Base-by-base conservation (phyloP, 148 eudicot species). In the Rhododendron ovatum region DNA sequence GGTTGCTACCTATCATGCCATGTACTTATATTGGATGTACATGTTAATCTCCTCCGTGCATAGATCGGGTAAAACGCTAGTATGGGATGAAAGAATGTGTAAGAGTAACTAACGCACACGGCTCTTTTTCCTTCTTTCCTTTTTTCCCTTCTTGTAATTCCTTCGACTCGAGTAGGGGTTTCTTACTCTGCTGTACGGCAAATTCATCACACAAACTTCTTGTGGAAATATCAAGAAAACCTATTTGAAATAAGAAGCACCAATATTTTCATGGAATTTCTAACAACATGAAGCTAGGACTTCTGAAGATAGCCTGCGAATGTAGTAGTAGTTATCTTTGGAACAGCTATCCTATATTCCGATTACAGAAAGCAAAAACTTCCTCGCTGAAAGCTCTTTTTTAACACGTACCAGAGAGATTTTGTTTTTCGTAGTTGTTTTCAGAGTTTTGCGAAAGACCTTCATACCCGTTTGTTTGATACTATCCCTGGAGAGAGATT, bases 51-150 rank as follows among this genome's bases (percentile, higher is more conserved):
- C 35, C 1, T 2, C 35, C 1, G 1, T 35, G 35, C 35, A 35
- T 35, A 35, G 1, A 35, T 1, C 35, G 35, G 35, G 35, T 35
- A 35, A 35, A 35, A 35, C 35, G 99, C 99, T 86, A 97, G 92
- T 92, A 97, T 97, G n/a, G n/a, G n/a, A n/a, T n/a, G n/a, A n/a
- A n/a, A n/a, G 78, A 94, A 97, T 48, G 92, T 91, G 89, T 97
- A 97, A 0, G 99, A 97, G 90, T 97, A 97, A 69, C 93, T 93
- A 7, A 97, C 98, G 98, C n/a, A 2, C 94, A 90, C 14, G 95
- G 85, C 86, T 94, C 98, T 22, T 74, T 22, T 20, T 90, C 92
- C 15, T 90, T 88, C 81, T 88, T 89, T 63, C 47, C 91, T 59
- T 90, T 90, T 67, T 90, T 90, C 18, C 96, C n/a, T n/a, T n/a